phyloP scores from a whole-genome alignment of 1,139 yeast genomes.

The Taphrina betulina region DNA sequence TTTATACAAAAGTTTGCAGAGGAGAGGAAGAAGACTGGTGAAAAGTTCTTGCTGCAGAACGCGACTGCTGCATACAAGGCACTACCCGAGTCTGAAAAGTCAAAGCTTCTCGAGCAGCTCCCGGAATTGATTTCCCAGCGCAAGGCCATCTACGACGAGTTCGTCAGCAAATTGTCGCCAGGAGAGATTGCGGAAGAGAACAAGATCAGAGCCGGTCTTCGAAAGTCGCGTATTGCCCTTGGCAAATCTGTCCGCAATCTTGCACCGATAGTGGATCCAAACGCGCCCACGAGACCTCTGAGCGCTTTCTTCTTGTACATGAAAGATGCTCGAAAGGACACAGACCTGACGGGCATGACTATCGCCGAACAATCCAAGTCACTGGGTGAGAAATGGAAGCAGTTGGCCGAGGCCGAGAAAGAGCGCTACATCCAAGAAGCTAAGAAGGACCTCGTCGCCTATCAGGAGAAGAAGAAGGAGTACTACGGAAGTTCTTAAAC shows the following conservation, averaged over 20 bases:
- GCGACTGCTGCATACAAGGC: conserved; percentile 24
- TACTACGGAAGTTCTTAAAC: conserved; percentile 5
- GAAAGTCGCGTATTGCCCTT: conserved; percentile 10
- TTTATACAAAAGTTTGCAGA: conserved; percentile 24
- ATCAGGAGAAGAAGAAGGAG: conserved; percentile 22
- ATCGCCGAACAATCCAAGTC: conserved; percentile 11
- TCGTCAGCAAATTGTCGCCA: conserved; percentile 23
- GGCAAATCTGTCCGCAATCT: conserved; percentile 15
- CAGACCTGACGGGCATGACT: conserved; percentile 3
- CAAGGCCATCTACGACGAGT: conserved; percentile 20
- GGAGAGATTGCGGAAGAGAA: conserved; percentile 18
- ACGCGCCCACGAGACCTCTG: conserved; percentile 21
- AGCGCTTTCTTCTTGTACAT: conserved; percentile 13
- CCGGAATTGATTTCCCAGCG: conserved; percentile 22
- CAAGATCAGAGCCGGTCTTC: conserved; percentile 13
- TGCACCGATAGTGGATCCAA: conserved; percentile 14
- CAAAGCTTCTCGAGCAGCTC: conserved; percentile 19
- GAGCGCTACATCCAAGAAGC: conserved; percentile 12
- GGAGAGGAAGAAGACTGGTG: conserved; percentile 18
- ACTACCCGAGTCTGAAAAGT: conserved; percentile 21
- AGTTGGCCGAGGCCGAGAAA: conserved; percentile 10
- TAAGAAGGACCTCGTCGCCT: neutral
- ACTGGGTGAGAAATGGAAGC: conserved; percentile 13
- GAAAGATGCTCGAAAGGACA: conserved; percentile 7
- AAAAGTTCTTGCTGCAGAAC: conserved; percentile 15